Percentiles rank a stretch among this genome's conserved stretches.
Evolutionary conservation across 1,284 basidiomycete species (phyloP).

Genomic region (Paramarasmius palmivorus): DNA sequence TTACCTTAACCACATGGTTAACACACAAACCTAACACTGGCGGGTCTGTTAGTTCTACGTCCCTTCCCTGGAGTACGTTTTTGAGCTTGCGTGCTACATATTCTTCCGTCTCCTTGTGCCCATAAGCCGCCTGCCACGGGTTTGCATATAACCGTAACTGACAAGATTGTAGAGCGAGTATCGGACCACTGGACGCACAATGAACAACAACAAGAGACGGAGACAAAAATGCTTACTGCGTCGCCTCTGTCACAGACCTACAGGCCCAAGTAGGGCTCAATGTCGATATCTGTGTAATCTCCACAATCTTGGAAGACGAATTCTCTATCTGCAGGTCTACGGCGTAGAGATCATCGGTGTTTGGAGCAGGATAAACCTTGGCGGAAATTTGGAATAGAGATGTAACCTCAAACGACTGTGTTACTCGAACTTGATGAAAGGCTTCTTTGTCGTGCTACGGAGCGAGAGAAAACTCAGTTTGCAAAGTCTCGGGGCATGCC

Average conservation of each 20-base stretch:
- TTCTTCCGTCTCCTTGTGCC: conserved; percentile 40
- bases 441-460: conserved; percentile 46
- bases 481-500: not conserved
- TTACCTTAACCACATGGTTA: conserved; percentile 51
- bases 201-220: conserved; percentile 4
- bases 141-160: conserved; percentile 45
- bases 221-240: conserved; percentile 41
- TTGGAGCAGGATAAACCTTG: conserved; percentile 48
- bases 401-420: conserved; percentile 58
- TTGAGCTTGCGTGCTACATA: conserved; percentile 56
- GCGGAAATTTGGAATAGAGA: conserved; percentile 54
- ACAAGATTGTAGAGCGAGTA: conserved; percentile 52
- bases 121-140: conserved; percentile 37
- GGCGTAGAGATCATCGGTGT: conserved; percentile 49
- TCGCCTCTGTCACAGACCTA: conserved; percentile 30
- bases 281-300: conserved; percentile 56
- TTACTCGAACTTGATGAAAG: conserved; percentile 58
- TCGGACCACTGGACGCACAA: conserved; percentile 34
- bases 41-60: conserved; percentile 43
- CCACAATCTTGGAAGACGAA: conserved; percentile 40
- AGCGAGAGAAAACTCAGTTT: conserved; percentile 12
- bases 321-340: conserved; percentile 64
- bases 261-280: conserved; percentile 69
- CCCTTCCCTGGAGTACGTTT: conserved; percentile 53
- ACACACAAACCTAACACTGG: conserved; percentile 57